Conservation (phyloP, 2,329 filamentous ascomycete species). For the Colletotrichum liriopes region DNA sequence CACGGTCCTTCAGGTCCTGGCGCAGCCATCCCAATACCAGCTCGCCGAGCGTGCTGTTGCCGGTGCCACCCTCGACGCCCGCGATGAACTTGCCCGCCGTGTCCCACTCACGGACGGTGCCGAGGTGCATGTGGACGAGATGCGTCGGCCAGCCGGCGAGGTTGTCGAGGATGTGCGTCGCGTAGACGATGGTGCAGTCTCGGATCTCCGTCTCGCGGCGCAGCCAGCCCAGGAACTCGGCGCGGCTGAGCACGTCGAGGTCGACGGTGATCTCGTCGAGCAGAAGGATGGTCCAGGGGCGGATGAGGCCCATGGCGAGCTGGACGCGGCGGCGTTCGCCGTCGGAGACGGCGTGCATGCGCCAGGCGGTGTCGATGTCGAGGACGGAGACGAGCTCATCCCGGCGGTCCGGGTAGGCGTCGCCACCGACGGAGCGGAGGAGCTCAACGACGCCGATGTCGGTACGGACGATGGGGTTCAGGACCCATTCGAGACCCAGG, state of each 20-base stretch:
- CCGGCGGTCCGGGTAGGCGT: conserved; percentile 84
- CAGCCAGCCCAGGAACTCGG: conserved; percentile 88
- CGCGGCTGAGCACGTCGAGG: conserved; percentile 87
- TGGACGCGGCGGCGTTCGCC: conserved; percentile 94
- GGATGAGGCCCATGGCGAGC: conserved; percentile 93
- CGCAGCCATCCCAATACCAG: conserved; percentile 90
- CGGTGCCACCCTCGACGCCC: conserved; percentile 62
- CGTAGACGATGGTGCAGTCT: conserved; percentile 94
- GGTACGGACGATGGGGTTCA: conserved; percentile 95
- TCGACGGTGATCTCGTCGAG: conserved; percentile 98
- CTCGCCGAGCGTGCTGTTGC: conserved; percentile 89
- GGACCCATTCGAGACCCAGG: conserved; percentile 96
- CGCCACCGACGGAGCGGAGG: conserved; percentile 87
- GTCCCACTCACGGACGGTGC: conserved; percentile 90
- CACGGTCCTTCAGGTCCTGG: conserved; percentile 83
- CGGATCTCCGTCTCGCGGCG: conserved; percentile 87
- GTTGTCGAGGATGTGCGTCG: conserved; percentile 97
- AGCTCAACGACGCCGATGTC: conserved; percentile 94
- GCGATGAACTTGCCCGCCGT: conserved; percentile 78
- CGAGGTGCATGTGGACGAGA: conserved; percentile 94
- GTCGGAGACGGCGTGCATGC: conserved; percentile 96
- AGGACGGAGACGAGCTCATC: conserved; percentile 91
- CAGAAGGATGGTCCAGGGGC: conserved; percentile 92
- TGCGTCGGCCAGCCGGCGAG: conserved; percentile 95
- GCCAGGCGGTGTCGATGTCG: conserved; percentile 93